Evolutionary conservation across 2,329 filamentous ascomycete genomes (phyloP), one percentile per base, ranked within the genome.

Genomic region (Esteya vermicola): DNA sequence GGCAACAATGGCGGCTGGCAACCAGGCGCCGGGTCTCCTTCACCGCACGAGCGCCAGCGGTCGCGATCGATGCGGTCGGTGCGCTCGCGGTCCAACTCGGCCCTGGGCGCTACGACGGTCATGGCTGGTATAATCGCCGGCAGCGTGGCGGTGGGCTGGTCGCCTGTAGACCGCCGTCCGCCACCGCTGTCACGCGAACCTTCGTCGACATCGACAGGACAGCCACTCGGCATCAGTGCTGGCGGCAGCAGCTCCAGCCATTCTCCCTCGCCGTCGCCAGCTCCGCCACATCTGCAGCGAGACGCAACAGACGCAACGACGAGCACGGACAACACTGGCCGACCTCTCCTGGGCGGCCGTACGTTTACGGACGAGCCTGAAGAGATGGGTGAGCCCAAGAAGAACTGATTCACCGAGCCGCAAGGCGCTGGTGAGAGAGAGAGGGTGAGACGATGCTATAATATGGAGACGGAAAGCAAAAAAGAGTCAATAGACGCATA

Each of bases 41-140:
- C 65, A 38, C 75, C 66, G 5, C 73, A 78, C 52, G 68, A 74
- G 41, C 65, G 81, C 37, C 72, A 67, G 41, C 72, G 81, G 38
- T 82, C 80, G 38, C 68, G 78, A 48, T 49, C 47, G 6, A 47
- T 47, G 45, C 47, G 47, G 3, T 83, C 78, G 33, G 80, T 65
- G 50, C 66, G 77, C 44, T 77, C 75, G 41, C 63, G 77, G 42
- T 74, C 71, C 31, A 79, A 79, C 56, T 85, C 81, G 22, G 80
- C 80, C 2, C 67, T 88, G 10, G 81, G 78, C 10, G 79, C 81
- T 2, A 78, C 81, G 2, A 77, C 78, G 8, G 81, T 85, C 45
- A 86, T 86, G 82, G 80, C 82, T n/a, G 83, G 83, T 45, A 79
- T 88, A 43, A 75, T 88, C 37, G 83, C 81, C 9, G 82, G 81